phyloP scores from a whole-genome alignment of 2,329 filamentous ascomycete species.

The Fusarium subtropicale region DNA sequence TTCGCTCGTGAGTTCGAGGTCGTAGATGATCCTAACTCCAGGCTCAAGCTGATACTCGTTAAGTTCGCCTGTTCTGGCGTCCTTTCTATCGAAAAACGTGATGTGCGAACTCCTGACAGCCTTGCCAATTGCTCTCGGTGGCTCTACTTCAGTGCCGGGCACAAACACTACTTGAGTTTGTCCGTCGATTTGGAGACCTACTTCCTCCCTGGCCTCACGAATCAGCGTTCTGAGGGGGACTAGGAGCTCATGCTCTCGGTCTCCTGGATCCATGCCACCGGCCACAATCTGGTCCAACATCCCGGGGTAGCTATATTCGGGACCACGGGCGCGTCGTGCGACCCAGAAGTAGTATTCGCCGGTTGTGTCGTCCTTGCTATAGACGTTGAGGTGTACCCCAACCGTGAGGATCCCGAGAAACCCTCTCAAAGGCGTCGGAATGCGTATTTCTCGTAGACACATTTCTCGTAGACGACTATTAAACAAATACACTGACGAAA shows the following conservation, averaged over 20 bases:
- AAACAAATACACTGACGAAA: constrained; percentile 48
- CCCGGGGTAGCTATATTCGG: constrained; percentile 49
- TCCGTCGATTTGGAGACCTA: constrained; percentile 38
- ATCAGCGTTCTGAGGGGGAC: constrained; percentile 46
- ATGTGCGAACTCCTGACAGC: constrained; percentile 45
- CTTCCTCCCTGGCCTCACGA: constrained; percentile 53
- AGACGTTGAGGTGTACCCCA: constrained; percentile 55
- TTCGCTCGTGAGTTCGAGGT: constrained; percentile 48
- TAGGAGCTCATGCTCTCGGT: constrained; percentile 39
- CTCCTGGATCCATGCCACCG: constrained; percentile 50
- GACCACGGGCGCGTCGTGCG: constrained; percentile 46
- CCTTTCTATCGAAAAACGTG: constrained; percentile 53
- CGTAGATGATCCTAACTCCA: constrained; percentile 54
- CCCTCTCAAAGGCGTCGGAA: constrained; percentile 51
- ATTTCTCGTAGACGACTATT: constrained; percentile 32
- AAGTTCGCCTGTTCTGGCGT: constrained; percentile 42
- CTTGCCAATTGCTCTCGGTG: constrained; percentile 36
- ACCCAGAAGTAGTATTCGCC: constrained; percentile 50
- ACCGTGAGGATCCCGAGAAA: constrained; percentile 53
- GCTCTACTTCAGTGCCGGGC: not conserved
- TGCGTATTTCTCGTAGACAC: constrained; percentile 38
- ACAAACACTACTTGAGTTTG: constrained; percentile 32
- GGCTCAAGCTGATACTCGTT: constrained; percentile 53
- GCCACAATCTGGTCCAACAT: constrained; percentile 55
- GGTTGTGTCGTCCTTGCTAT: constrained; percentile 44